Evolutionary conservation across 345 rosid genomes (phyloP), one percentile per base, ranked within the genome.

Genomic region (Capsella bursapastoris): DNA sequence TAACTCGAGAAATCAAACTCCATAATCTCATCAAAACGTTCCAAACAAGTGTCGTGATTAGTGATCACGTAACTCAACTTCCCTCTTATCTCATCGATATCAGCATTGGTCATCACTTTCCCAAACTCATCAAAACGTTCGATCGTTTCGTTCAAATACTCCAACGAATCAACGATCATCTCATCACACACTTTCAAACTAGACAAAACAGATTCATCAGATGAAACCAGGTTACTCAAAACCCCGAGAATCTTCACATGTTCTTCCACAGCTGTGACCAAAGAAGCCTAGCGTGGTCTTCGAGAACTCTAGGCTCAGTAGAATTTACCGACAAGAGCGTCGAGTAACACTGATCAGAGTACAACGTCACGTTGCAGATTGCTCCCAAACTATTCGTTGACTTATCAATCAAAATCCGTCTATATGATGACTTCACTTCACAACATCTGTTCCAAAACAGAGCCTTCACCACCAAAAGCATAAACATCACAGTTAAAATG

Each of bases 31-130:
- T 27, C 58, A 28, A 53, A 53, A 53, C 16, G n/a, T 53, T 22
- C 56, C 56, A 51, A 22, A 51, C 56, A 51, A 51, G 58, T 53
- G n/a, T 53, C 58, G 2, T 53, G 6, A 52, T 52, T 34, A 27
- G 11, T 27, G 35, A 53, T 53, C 8, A 5, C 58, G 28, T 28
- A 27, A 22, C 58, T 53, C 58, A 53, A 28, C 16, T 29, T 53
- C 28, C 58, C 58, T 7, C 58, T 53, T 5, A 53, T 53, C 15
- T 53, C 58, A 53, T 53, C 35, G 34, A 53, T 12, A 12, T 27
- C 58, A 4, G 32, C 7, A 4, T 53, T 8, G 28, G 34, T 53
- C 34, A 28, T 25, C 12, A 27, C 35, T 9, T 53, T 28, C 58
- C 34, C 58, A 27, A 11, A 53, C 58, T 28, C 58, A 28, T 53